A percentile compares a stretch with the other conserved stretches of the same genome.
Conservation (phyloP, 352 stramenopile genomes). For the Phytophthora crassamura region DNA sequence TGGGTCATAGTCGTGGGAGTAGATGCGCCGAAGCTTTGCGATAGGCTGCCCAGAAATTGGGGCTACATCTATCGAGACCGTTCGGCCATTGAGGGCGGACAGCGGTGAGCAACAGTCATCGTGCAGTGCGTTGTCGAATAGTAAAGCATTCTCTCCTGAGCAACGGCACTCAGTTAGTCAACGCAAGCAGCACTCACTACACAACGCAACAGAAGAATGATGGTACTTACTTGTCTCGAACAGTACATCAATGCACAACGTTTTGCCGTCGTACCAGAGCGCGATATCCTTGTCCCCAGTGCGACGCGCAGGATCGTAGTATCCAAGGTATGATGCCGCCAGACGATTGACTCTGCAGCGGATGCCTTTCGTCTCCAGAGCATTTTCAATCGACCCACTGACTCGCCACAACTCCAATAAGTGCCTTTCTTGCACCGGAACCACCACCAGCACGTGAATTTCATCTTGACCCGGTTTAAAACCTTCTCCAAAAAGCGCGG, state of each 20-base stretch:
- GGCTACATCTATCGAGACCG: conserved; percentile 2
- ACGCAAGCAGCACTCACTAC: conserved; percentile 5
- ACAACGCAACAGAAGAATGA: conserved; percentile 6
- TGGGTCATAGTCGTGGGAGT: conserved; percentile 3
- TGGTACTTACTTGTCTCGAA: conserved; percentile 18
- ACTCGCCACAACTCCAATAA: conserved; percentile 24
- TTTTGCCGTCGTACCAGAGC: conserved; percentile 15
- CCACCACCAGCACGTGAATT: too few species aligned
- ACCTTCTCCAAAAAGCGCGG: too few species aligned
- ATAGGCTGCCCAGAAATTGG: conserved; percentile 6
- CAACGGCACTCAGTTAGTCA: conserved; percentile 20
- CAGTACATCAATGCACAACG: conserved; percentile 13
- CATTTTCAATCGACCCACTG: conserved; percentile 21
- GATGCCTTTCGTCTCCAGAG: conserved; percentile 9
- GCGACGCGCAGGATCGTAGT: conserved; percentile 10
- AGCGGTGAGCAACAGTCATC: too few species aligned
- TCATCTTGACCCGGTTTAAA: too few species aligned
- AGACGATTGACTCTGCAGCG: conserved; percentile 14
- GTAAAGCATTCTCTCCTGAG: conserved; percentile 13
- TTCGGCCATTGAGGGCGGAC: neutral
- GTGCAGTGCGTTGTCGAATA: conserved; percentile 12
- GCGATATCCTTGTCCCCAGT: neutral
- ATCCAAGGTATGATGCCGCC: conserved; percentile 13
- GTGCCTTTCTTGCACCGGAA: too few species aligned
- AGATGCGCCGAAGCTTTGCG: conserved; percentile 12